phyloP scores from a whole-genome alignment of 768 basidiomycete species.

The Serendipita sp. region DNA sequence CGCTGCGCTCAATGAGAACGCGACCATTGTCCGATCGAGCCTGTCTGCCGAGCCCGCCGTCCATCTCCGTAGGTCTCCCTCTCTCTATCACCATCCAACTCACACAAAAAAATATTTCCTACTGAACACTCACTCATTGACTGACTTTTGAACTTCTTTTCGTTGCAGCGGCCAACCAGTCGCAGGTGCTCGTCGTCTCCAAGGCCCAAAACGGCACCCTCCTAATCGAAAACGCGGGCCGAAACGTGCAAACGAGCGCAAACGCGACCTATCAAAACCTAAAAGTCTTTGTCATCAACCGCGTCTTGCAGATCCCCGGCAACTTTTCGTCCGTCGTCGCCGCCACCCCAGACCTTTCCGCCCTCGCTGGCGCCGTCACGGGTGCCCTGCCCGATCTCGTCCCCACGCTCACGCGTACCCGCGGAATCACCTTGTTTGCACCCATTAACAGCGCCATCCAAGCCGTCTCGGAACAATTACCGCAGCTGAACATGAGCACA shows the following conservation, averaged over 20 bases:
- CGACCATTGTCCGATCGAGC: constrained; percentile 50
- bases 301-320: constrained; percentile 38
- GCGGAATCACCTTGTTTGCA: constrained; percentile 53
- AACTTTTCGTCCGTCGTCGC: constrained; percentile 29
- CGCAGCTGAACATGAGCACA: constrained; percentile 32
- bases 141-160: background rate
- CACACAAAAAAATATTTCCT: background rate
- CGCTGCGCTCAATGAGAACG: constrained; percentile 24
- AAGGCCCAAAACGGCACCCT: constrained; percentile 24
- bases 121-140: background rate
- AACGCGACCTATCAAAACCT: constrained; percentile 23
- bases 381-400: constrained; percentile 18
- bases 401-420: constrained; percentile 24
- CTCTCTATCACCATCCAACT: too few species aligned
- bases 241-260: constrained; percentile 12
- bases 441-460: constrained; percentile 30
- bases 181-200: constrained; percentile 41
- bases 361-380: constrained; percentile 23
- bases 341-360: constrained; percentile 26
- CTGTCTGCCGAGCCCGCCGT: constrained; percentile 35
- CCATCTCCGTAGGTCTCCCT: constrained; percentile 19
- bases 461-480: constrained; percentile 16
- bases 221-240: constrained; percentile 27
- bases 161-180: constrained; percentile 35
- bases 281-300: constrained; percentile 23